These are phyloP conservation scores for Smittium mucronatum DNA, from an alignment of 371 early-diverging fungal genomes.

Conservation along the genomic window DNA sequence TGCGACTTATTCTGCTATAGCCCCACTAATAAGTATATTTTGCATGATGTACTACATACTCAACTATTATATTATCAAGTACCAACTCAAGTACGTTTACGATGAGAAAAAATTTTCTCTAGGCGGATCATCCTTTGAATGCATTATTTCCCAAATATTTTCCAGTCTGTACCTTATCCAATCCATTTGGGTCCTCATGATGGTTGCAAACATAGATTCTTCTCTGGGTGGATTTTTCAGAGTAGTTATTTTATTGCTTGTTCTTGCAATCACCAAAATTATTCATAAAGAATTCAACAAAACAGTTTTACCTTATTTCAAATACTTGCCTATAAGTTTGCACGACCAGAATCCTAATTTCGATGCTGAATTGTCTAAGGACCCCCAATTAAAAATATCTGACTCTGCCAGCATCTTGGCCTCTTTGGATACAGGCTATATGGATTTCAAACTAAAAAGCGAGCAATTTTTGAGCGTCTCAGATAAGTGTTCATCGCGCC, in stretches of 20 bases:
- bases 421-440: too few relatives aligned
- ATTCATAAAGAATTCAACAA: constrained; percentile 43
- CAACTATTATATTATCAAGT: constrained; percentile 58
- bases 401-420: background rate
- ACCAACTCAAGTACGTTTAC: constrained; percentile 68
- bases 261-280: constrained; percentile 31
- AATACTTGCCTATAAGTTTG: constrained; percentile 41
- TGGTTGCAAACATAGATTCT: constrained; percentile 38
- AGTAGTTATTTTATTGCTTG: constrained; percentile 32
- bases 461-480: background rate
- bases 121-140: constrained; percentile 56
- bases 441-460: background rate
- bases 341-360: constrained; percentile 6
- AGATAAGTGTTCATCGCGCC: background rate
- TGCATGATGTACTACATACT: constrained; percentile 58
- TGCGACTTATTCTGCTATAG: constrained; percentile 59
- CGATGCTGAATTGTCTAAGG: background rate
- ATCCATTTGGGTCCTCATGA: constrained; percentile 52
- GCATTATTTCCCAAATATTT: constrained; percentile 50
- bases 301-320: constrained; percentile 49
- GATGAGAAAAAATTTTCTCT: constrained; percentile 41
- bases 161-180: constrained; percentile 54
- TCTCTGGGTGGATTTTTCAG: constrained; percentile 39
- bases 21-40: constrained; percentile 68
- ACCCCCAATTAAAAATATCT: background rate